Conservation (phyloP, 2,329 filamentous ascomycete species). For the Fusarium sulawesiense region DNA sequence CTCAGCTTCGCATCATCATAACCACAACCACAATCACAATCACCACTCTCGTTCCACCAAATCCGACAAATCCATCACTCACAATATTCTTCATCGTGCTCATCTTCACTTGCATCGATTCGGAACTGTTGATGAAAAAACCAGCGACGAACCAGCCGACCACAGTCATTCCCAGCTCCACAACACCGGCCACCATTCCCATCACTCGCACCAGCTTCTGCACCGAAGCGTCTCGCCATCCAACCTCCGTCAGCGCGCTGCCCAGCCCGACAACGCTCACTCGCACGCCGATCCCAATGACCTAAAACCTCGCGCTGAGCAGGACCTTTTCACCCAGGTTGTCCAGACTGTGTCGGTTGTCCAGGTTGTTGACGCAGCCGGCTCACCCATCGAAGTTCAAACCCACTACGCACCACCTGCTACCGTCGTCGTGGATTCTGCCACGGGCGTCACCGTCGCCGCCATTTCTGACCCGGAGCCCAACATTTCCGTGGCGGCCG, state of each 20-base stretch:
- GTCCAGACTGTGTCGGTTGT: constrained; percentile 67
- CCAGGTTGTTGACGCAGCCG: constrained; percentile 62
- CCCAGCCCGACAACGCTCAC: constrained; percentile 30
- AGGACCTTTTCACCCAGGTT: constrained; percentile 57
- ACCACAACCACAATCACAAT: constrained; percentile 3
- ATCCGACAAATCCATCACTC: constrained; percentile 10
- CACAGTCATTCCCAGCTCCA: constrained; percentile 27
- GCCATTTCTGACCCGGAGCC: constrained; percentile 47
- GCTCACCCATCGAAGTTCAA: constrained; percentile 57
- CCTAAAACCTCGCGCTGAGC: constrained; percentile 32
- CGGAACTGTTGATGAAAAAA: constrained; percentile 26
- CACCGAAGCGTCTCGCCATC: constrained; percentile 29
- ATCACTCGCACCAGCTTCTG: constrained; percentile 39
- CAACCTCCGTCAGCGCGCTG: constrained; percentile 38
- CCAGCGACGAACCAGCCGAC: constrained; percentile 23
- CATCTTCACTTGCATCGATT: constrained; percentile 35
- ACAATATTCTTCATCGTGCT: constrained; percentile 28
- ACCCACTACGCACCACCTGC: constrained; percentile 56
- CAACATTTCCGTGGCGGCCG: constrained; percentile 39
- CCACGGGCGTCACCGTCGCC: constrained; percentile 53
- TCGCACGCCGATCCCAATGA: constrained; percentile 35
- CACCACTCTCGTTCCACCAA: constrained; percentile 35
- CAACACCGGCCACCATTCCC: constrained; percentile 43
- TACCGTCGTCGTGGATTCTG: constrained; percentile 53
- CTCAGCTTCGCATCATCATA: constrained; percentile 26